phyloP scores from a whole-genome alignment of 2,329 filamentous ascomycete species.

The Byssoonygena ceratinophila region DNA sequence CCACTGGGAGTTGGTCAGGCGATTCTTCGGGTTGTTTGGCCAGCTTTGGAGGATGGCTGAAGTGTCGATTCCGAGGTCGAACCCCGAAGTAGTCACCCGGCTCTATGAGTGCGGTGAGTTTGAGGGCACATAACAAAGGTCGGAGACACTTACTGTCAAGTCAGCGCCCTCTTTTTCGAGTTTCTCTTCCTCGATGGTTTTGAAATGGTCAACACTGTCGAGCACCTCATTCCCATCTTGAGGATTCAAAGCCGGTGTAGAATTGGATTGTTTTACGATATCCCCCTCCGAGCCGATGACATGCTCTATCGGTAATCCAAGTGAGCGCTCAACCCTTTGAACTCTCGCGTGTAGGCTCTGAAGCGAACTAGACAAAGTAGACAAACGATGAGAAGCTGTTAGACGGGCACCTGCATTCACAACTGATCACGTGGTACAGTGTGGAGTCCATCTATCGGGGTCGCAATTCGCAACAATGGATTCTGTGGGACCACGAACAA shows the following conservation, averaged over 20 bases:
- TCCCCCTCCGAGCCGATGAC: constrained; percentile 1
- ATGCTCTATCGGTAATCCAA: constrained; percentile 2
- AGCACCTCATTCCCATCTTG: not conserved
- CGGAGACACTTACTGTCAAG: not conserved
- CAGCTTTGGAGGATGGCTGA: not conserved
- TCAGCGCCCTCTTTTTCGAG: not conserved
- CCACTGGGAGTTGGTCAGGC: constrained; percentile 12
- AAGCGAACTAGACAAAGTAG: not conserved
- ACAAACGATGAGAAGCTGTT: not conserved
- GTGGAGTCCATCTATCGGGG: too few relatives aligned
- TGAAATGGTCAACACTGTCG: not conserved
- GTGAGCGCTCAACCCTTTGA: constrained; percentile 5
- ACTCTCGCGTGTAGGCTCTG: constrained; percentile 4
- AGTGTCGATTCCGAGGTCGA: not conserved
- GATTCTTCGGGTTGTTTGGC: not conserved
- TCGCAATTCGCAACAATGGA: too few relatives aligned
- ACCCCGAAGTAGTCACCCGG: not conserved
- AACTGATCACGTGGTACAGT: too few relatives aligned
- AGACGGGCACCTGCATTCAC: too few relatives aligned
- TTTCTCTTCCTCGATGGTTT: not conserved
- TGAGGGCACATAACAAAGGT: not conserved
- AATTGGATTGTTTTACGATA: not conserved
- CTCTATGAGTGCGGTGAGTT: not conserved
- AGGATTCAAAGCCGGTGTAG: not conserved
- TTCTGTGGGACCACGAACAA: too few relatives aligned